Conservation (phyloP, 768 basidiomycete species). For the Porphyrellus cyaneotinctus region DNA sequence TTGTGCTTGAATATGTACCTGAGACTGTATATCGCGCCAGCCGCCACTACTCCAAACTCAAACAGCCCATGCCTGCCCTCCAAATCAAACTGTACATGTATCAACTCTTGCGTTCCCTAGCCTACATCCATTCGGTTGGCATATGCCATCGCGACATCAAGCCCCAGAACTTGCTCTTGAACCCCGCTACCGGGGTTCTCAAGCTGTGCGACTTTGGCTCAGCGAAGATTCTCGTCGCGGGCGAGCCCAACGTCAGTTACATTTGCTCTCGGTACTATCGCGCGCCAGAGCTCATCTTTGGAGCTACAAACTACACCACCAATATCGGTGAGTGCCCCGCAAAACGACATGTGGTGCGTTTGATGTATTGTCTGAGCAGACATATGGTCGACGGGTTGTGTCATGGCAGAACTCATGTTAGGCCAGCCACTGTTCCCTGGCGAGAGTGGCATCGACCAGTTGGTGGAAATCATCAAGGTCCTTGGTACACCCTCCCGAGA, state of each 20-base stretch:
- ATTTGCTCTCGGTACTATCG: constrained; percentile 99
- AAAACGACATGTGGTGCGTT: background rate
- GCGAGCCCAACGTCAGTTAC: constrained; percentile 99
- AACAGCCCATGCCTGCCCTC: constrained; percentile 99
- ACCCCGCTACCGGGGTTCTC: constrained; percentile 93
- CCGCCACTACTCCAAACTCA: constrained; percentile 98
- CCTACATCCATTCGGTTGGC: constrained; percentile 99
- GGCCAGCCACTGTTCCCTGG: constrained; percentile 99
- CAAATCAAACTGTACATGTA: constrained; percentile 99
- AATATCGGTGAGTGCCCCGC: constrained; percentile 81
- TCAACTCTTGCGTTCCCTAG: constrained; percentile 94
- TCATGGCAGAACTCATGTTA: constrained; percentile 99
- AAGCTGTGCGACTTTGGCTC: constrained; percentile 99
- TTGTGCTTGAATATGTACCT: constrained; percentile 98
- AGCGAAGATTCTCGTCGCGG: constrained; percentile 95
- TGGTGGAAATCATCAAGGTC: constrained; percentile 99
- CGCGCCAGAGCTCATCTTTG: constrained; percentile 98
- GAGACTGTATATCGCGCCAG: constrained; percentile 99
- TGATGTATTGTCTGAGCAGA: constrained; percentile 44
- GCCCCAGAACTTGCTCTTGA: constrained; percentile 96
- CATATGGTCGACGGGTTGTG: constrained; percentile 99
- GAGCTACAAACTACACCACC: constrained; percentile 99
- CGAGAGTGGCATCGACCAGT: constrained; percentile 97
- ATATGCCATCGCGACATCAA: constrained; percentile 99
- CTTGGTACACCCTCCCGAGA: constrained; percentile 97